A percentile compares a stretch with the other conserved stretches of the same genome.
Conservation (phyloP, 768 basidiomycete genomes). For the Phanerodontia chrysosporium region DNA sequence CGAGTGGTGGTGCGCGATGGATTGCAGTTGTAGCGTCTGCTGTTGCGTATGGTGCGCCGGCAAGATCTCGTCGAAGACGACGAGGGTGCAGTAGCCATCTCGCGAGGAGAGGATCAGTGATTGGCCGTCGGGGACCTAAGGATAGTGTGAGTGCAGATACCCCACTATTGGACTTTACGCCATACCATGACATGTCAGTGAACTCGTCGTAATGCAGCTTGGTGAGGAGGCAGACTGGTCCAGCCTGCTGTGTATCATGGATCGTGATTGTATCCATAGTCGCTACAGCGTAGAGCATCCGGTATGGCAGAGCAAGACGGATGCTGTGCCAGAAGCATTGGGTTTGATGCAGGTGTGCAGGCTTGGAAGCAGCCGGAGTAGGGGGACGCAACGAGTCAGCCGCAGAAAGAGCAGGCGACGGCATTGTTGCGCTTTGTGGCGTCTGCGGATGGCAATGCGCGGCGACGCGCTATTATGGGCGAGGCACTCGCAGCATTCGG, state of each 20-base stretch:
- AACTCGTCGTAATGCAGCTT: conserved; percentile 98
- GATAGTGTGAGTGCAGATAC: neutral
- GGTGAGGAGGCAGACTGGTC: conserved; percentile 86
- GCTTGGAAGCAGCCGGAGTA: conserved; percentile 59
- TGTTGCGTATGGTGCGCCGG: conserved; percentile 87
- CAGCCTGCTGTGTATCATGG: conserved; percentile 95
- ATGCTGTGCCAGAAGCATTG: conserved; percentile 36
- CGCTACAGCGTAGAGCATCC: conserved; percentile 92
- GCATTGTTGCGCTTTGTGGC: conserved; percentile 15
- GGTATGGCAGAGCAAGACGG: conserved; percentile 89
- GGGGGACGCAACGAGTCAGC: conserved; percentile 42
- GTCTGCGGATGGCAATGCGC: conserved; percentile 28
- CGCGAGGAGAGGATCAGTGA: conserved; percentile 86
- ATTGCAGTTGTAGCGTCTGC: conserved; percentile 83
- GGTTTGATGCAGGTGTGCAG: conserved; percentile 38
- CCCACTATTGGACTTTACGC: too few relatives aligned
- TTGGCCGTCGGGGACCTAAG: conserved; percentile 95
- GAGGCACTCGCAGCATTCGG: neutral
- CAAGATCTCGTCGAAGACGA: conserved; percentile 93
- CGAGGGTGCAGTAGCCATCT: conserved; percentile 95
- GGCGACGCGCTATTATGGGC: conserved; percentile 44
- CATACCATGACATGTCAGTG: conserved; percentile 91
- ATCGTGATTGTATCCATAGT: conserved; percentile 95
- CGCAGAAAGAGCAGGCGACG: conserved; percentile 58
- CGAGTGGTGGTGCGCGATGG: conserved; percentile 83